These are phyloP conservation scores for Claviceps digitariae DNA, from an alignment of 2,329 filamentous ascomycete species.

Conservation along the genomic window DNA sequence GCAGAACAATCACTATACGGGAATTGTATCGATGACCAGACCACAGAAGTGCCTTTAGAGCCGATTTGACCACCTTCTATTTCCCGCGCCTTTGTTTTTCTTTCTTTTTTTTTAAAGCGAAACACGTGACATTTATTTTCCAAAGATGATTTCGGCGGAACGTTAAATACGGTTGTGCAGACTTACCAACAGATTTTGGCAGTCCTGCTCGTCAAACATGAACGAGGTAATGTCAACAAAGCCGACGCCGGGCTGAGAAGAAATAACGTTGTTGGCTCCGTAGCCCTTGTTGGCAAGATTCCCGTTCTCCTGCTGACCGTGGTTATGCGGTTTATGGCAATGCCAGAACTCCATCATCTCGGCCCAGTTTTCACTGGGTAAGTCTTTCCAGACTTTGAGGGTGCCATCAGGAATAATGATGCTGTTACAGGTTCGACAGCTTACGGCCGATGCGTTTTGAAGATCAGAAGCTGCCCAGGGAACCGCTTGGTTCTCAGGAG, in stretches of 20 bases:
- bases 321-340: slow-evolving; percentile 77
- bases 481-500: slow-evolving; percentile 24
- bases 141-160: too few species aligned
- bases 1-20: slow-evolving; percentile 38
- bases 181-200: slow-evolving; percentile 29
- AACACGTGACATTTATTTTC: too few species aligned
- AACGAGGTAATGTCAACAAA: slow-evolving; percentile 75
- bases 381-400: slow-evolving; percentile 64
- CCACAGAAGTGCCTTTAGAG: slow-evolving; percentile 31
- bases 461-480: slow-evolving; percentile 46
- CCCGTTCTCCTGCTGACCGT: slow-evolving; percentile 31
- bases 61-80: slow-evolving; percentile 51
- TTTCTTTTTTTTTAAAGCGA: background rate
- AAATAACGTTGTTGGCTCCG: slow-evolving; percentile 64
- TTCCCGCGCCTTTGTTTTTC: slow-evolving; percentile 18
- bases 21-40: slow-evolving; percentile 55
- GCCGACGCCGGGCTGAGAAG: slow-evolving; percentile 51
- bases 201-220: slow-evolving; percentile 56
- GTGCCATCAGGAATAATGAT: slow-evolving; percentile 23
- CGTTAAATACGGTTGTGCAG: too few species aligned
- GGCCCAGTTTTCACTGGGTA: slow-evolving; percentile 95
- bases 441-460: slow-evolving; percentile 23
- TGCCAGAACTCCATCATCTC: slow-evolving; percentile 99
- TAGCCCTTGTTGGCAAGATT: slow-evolving; percentile 57
- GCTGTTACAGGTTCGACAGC: slow-evolving; percentile 26